Evolutionary conservation across 495 filamentous ascomycete genomes (phyloP).

Genomic region (Schizothecium vesticola): DNA sequence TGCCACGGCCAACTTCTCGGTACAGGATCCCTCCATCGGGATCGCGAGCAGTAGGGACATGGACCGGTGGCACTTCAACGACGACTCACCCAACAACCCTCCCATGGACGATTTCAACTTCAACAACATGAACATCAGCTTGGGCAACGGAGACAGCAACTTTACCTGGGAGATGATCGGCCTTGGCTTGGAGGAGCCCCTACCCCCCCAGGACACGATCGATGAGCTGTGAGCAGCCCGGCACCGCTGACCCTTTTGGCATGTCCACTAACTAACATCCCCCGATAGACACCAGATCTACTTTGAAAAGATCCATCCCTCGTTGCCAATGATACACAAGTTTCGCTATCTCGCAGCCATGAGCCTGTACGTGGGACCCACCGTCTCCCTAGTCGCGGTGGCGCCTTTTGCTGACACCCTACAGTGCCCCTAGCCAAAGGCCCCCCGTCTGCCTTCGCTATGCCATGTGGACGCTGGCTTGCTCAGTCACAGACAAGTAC

Average conservation of each 20-base stretch:
- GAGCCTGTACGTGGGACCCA: constrained; percentile 52
- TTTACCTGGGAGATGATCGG: constrained; percentile 90
- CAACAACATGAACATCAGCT: constrained; percentile 40
- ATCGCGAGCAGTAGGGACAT: constrained; percentile 41
- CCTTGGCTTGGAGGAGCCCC: constrained; percentile 84
- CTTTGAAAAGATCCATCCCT: constrained; percentile 85
- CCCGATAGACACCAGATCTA: constrained; percentile 67
- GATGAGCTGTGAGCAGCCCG: constrained; percentile 69
- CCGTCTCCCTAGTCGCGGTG: neutral
- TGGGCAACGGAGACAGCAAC: constrained; percentile 44
- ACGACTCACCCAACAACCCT: constrained; percentile 43
- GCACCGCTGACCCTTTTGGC: neutral
- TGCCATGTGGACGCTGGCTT: constrained; percentile 87
- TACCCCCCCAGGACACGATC: constrained; percentile 81
- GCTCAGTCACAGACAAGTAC: constrained; percentile 77
- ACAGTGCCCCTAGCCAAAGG: constrained; percentile 67
- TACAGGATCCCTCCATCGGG: constrained; percentile 40
- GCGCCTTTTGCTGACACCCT: constrained; percentile 17
- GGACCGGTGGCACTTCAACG: constrained; percentile 49
- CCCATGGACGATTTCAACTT: constrained; percentile 48
- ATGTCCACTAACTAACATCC: constrained; percentile 13
- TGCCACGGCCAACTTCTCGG: constrained; percentile 39
- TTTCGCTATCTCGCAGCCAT: constrained; percentile 78
- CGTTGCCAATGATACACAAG: constrained; percentile 81
- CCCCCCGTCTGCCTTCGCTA: constrained; percentile 88